Evolutionary conservation across 306 rosid genomes (phyloP).

Genomic region (Vigna radiata): DNA sequence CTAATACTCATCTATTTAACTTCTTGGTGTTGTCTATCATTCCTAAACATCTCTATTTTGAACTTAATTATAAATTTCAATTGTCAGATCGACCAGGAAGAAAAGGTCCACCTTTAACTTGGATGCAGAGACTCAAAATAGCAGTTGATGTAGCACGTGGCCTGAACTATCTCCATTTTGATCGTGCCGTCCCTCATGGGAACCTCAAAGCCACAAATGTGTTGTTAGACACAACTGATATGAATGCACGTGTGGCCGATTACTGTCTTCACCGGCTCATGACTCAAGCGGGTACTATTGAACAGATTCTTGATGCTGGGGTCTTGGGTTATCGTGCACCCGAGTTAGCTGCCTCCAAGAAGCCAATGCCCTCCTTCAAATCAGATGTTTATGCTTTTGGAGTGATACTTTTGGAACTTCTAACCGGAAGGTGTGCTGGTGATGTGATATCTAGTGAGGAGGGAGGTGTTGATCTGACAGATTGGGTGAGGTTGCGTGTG

Average conservation of each 20-base stretch:
- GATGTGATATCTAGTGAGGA: slow-evolving; percentile 89
- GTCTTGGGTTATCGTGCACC: slow-evolving; percentile 96
- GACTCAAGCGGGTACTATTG: slow-evolving; percentile 95
- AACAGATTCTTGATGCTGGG: slow-evolving; percentile 97
- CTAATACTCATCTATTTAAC: neutral
- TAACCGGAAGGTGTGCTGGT: slow-evolving; percentile 97
- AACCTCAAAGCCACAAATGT: slow-evolving; percentile 93
- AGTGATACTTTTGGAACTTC: slow-evolving; percentile 83
- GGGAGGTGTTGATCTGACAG: slow-evolving; percentile 88
- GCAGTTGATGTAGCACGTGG: slow-evolving; percentile 99
- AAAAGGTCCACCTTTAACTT: slow-evolving; percentile 78
- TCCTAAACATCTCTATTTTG: slow-evolving; percentile 32
- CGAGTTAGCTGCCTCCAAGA: slow-evolving; percentile 92
- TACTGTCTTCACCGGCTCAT: slow-evolving; percentile 98
- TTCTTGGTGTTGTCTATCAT: neutral
- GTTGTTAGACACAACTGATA: slow-evolving; percentile 83
- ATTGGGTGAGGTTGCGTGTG: slow-evolving; percentile 81
- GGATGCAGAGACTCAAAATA: slow-evolving; percentile 94
- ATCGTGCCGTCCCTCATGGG: slow-evolving; percentile 98
- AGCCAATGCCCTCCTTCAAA: slow-evolving; percentile 94
- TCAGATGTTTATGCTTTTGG: slow-evolving; percentile 98
- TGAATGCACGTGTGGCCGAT: slow-evolving; percentile 95
- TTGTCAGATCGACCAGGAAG: slow-evolving; percentile 94
- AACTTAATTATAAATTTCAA: slow-evolving; percentile 30
- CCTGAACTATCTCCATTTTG: slow-evolving; percentile 99